Base-by-base conservation (phyloP, 208 protist genomes). In the Entamoeba invadens region DNA sequence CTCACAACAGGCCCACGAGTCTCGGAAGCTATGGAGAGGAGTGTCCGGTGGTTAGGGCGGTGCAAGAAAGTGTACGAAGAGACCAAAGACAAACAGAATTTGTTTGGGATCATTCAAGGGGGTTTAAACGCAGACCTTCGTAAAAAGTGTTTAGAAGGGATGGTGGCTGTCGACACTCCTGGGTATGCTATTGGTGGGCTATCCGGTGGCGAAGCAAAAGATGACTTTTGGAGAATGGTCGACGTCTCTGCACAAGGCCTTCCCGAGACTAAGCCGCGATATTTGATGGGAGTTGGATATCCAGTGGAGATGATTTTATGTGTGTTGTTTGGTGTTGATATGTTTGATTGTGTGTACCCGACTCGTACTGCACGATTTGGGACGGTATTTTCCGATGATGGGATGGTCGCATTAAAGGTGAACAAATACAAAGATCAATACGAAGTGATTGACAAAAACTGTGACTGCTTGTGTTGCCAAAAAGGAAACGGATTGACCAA, bases 341-440 rank as follows among this genome's bases (percentile, higher is more conserved):
- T 99, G 98, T 99, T 99, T 94, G 99, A 99, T 95, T 99, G 99
- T 96, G 99, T 99, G n/a, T 99, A 98, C 94, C 98, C 99, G 6
- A 98, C 98, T 92, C 95, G 98, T 45, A 99, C 98, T 1, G 98
- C 98, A 10, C 96, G 98, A 91, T 99, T 99, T 95, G 98, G 98
- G 45, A 98, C 97, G 4, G 98, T 98, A 1, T 94, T 98, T 42
- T 98, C 97, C 25, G 96, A 96, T 35, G 91, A 91, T 21, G 97
- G 98, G 16, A 97, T 96, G 46, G 2, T 95, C 1, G 94, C 93
- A 46, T 25, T 96, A 45, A 35, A 38, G 14, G 21, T 46, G 94
- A 96, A 95, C 50, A 94, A 96, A 57, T 98, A 96, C 94, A 96
- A 96, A 46, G 94, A 51, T 44, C 97, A 98, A 93, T 96, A 96